Evolutionary conservation across 345 rosid genomes (phyloP).

Genomic region (Citrus mangshanensis): DNA sequence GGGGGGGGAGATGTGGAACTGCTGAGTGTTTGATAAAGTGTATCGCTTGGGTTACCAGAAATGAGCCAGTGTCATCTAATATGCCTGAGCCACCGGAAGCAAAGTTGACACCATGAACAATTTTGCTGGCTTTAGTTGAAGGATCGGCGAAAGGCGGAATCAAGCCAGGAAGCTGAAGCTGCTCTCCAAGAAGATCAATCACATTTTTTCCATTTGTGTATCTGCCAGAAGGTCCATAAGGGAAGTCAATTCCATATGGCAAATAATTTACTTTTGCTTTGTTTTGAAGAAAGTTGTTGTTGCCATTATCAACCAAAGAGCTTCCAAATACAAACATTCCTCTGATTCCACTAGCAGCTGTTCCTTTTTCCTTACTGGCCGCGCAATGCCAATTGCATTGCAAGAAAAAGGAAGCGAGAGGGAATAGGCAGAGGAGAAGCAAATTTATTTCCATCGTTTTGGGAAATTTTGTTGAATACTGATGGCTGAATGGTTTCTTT

Average conservation of each 20-base stretch:
- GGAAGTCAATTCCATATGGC: constrained; percentile 65
- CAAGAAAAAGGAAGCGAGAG: constrained; percentile 8
- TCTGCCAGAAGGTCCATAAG: constrained; percentile 52
- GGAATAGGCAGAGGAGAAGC: constrained; percentile 2
- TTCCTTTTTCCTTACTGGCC: not conserved
- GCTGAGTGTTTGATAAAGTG: not conserved
- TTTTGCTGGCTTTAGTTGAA: constrained; percentile 33
- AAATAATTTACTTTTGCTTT: constrained; percentile 43
- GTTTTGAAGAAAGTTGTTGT: constrained; percentile 51
- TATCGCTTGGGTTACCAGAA: constrained; percentile 23
- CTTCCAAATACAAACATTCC: constrained; percentile 76
- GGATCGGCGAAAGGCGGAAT: constrained; percentile 47
- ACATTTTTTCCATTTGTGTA: constrained; percentile 62
- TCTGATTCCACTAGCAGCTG: not conserved
- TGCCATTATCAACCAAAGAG: constrained; percentile 65
- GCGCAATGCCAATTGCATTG: not conserved
- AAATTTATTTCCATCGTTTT: not conserved
- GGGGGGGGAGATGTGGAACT: no score
- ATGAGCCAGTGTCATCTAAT: constrained; percentile 48
- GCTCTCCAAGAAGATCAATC: constrained; percentile 41
- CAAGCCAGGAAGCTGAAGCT: constrained; percentile 35
- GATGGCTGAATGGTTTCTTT: not conserved
- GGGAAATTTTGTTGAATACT: not conserved
- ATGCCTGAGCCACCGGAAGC: constrained; percentile 71
- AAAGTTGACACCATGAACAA: constrained; percentile 48